Evolutionary conservation across 345 rosid genomes (phyloP).

Genomic region (Camelina laxa): DNA sequence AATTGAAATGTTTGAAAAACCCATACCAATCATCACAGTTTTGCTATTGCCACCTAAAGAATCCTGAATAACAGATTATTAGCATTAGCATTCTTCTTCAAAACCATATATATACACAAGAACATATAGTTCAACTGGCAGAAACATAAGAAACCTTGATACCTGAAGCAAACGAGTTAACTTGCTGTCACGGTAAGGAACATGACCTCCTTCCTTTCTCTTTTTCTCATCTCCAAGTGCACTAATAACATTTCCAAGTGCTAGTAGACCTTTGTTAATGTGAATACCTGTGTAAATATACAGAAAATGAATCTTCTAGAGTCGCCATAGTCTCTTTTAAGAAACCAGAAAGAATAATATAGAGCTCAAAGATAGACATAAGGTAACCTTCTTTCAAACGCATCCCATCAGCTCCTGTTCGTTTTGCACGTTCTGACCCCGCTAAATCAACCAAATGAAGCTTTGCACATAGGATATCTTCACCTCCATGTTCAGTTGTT

Average conservation of each 20-base stretch:
- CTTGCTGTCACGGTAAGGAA: conserved; percentile 99
- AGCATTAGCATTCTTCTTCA: conserved; percentile 2
- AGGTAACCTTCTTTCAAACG: conserved; percentile 91
- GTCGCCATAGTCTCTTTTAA: conserved; percentile 18
- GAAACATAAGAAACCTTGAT: conserved; percentile 8
- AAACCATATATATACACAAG: not conserved
- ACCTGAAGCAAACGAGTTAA: conserved; percentile 96
- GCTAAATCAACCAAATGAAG: conserved; percentile 96
- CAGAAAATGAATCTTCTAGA: conserved; percentile 16
- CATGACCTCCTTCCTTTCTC: conserved; percentile 95
- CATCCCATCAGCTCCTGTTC: conserved; percentile 96
- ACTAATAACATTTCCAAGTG: conserved; percentile 96
- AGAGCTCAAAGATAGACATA: conserved; percentile 2
- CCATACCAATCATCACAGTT: conserved; percentile 97
- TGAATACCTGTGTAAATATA: conserved; percentile 63
- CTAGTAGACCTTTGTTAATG: conserved; percentile 92
- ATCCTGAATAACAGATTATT: conserved; percentile 58
- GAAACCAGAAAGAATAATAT: conserved; percentile 22
- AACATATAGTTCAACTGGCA: not conserved
- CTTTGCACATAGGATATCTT: conserved; percentile 86
- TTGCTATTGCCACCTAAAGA: conserved; percentile 99
- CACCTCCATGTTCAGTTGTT: conserved; percentile 58
- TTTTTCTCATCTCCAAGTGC: conserved; percentile 95
- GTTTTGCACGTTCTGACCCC: conserved; percentile 95
- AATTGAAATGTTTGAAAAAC: conserved; percentile 4